These are phyloP conservation scores for Magnusiomyces magnusii DNA, from an alignment of 1,139 yeast genomes.

Conservation along the genomic window DNA sequence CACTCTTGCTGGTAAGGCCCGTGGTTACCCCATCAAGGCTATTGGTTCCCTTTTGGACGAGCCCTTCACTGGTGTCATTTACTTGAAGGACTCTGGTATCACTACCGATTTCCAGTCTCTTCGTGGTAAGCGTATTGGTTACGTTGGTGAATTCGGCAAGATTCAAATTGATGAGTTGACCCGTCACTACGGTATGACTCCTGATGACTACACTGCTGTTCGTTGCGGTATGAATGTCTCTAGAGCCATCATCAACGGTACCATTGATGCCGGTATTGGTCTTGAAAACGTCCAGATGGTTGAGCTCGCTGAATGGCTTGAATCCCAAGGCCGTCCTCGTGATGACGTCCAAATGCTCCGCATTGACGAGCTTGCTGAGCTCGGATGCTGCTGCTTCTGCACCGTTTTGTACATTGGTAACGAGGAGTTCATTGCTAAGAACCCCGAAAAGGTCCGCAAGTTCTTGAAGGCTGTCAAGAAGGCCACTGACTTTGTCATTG, in stretches of 20 bases:
- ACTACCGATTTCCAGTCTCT: slow-evolving; percentile 45
- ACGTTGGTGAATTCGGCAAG: slow-evolving; percentile 55
- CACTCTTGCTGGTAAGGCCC: slow-evolving; percentile 50
- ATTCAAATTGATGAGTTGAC: slow-evolving; percentile 52
- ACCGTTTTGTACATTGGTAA: slow-evolving; percentile 49
- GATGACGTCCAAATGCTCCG: slow-evolving; percentile 49
- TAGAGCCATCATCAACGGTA: slow-evolving; percentile 41
- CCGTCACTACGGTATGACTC: slow-evolving; percentile 48
- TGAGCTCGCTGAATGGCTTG: slow-evolving; percentile 47
- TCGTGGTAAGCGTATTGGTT: slow-evolving; percentile 49
- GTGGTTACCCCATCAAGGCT: slow-evolving; percentile 52
- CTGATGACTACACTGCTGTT: slow-evolving; percentile 51
- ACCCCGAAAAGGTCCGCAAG: slow-evolving; percentile 42
- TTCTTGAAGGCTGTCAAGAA: slow-evolving; percentile 44
- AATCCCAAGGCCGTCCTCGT: slow-evolving; percentile 39
- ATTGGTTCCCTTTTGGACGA: slow-evolving; percentile 50
- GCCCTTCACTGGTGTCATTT: slow-evolving; percentile 51
- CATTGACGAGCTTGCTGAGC: slow-evolving; percentile 49
- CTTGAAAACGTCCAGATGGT: slow-evolving; percentile 50
- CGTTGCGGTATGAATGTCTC: slow-evolving; percentile 50
- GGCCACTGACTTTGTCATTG: slow-evolving; percentile 44
- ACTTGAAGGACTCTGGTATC: slow-evolving; percentile 46
- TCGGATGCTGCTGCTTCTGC: slow-evolving; percentile 56
- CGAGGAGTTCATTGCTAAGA: slow-evolving; percentile 43
- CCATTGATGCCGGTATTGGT: slow-evolving; percentile 52